Conservation (phyloP, 495 filamentous ascomycete genomes). For the Penicillium silybi region DNA sequence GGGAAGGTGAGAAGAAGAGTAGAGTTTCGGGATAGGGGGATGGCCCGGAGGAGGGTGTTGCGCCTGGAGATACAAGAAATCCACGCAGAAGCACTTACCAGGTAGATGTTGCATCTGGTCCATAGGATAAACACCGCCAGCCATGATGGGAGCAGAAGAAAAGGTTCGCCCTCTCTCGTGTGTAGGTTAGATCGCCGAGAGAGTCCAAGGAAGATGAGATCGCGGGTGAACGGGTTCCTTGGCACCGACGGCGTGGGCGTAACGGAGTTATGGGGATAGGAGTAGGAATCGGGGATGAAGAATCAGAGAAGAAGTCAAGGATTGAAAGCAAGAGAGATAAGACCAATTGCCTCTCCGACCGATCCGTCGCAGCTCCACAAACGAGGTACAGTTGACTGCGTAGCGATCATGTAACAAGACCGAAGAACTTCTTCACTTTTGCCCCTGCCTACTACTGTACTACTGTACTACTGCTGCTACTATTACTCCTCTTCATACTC, state of each 20-base stretch:
- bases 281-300: not conserved
- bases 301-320: not conserved
- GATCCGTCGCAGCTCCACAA: not conserved
- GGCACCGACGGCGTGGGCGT: not conserved
- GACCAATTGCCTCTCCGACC: not conserved
- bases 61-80: not conserved
- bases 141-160: conserved; percentile 15
- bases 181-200: not conserved
- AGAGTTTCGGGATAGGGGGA: not conserved
- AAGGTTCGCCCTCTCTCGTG: not conserved
- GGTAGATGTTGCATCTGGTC: conserved; percentile 19
- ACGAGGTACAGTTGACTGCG: no score
- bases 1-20: not conserved
- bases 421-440: no score
- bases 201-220: conserved; percentile 7
- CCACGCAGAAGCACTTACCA: conserved; percentile 17
- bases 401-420: no score
- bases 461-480: no score
- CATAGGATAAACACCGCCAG: conserved; percentile 26
- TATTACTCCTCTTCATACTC: not conserved
- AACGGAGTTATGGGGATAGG: no score
- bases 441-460: no score
- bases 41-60: not conserved
- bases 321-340: not conserved
- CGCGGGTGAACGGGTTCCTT: not conserved